These are phyloP conservation scores for Aspergillus bertholletiae DNA, from an alignment of 495 filamentous ascomycete genomes.

Conservation along the genomic window DNA sequence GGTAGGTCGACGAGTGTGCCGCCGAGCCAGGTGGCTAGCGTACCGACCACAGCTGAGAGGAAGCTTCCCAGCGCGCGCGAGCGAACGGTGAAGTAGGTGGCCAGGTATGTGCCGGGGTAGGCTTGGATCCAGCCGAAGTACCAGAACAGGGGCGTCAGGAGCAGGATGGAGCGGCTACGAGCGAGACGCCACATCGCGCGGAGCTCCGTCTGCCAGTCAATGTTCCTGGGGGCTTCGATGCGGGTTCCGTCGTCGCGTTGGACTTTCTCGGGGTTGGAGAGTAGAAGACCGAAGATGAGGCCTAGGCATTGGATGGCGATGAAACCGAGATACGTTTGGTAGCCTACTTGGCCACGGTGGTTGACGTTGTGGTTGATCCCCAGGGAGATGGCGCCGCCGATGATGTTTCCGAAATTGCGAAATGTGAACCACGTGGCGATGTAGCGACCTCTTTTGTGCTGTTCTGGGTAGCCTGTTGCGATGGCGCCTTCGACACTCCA, in stretches of 20 bases:
- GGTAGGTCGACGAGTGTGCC: slow-evolving; percentile 19
- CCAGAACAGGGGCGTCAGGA: slow-evolving; percentile 49
- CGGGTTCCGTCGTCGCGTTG: slow-evolving; percentile 43
- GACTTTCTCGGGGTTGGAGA: slow-evolving; percentile 53
- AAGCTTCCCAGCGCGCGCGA: slow-evolving; percentile 47
- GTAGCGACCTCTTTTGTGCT: slow-evolving; percentile 50
- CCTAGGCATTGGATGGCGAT: slow-evolving; percentile 51
- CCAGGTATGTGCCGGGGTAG: slow-evolving; percentile 52
- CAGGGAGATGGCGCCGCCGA: slow-evolving; percentile 52
- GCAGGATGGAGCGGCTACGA: slow-evolving; percentile 43
- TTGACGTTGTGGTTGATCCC: slow-evolving; percentile 47
- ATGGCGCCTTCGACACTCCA: slow-evolving; percentile 56
- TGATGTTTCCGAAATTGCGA: slow-evolving; percentile 50
- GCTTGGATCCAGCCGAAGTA: slow-evolving; percentile 52
- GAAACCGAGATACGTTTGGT: slow-evolving; percentile 48
- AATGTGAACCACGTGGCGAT: slow-evolving; percentile 54
- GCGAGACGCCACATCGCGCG: slow-evolving; percentile 31
- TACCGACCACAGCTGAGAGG: slow-evolving; percentile 43
- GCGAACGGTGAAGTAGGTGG: slow-evolving; percentile 55
- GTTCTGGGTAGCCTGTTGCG: slow-evolving; percentile 50
- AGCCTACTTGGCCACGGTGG: slow-evolving; percentile 47
- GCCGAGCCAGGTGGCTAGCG: slow-evolving; percentile 33
- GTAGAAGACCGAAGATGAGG: slow-evolving; percentile 41
- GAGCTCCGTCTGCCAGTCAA: slow-evolving; percentile 37
- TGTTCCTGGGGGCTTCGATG: slow-evolving; percentile 29